Evolutionary conservation across 768 basidiomycete genomes (phyloP).

Genomic region (Russula dissimulans): DNA sequence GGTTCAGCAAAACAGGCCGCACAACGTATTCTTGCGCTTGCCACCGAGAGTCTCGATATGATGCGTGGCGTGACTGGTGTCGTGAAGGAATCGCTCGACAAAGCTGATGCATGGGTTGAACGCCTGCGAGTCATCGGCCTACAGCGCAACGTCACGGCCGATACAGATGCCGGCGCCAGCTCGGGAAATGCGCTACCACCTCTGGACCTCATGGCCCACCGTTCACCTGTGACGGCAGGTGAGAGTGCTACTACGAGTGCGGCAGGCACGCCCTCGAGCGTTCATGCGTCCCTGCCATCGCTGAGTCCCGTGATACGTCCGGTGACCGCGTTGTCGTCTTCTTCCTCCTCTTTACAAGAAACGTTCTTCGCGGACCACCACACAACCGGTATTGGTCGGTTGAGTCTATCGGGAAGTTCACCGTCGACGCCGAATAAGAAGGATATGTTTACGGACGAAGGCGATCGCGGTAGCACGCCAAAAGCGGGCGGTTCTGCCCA

Average conservation of each 20-base stretch:
- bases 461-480: slow-evolving; percentile 13
- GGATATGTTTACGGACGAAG: slow-evolving; percentile 20
- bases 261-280: slow-evolving; percentile 6
- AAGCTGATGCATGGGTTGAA: slow-evolving; percentile 87
- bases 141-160: slow-evolving; percentile 37
- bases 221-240: slow-evolving; percentile 4
- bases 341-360: slow-evolving; percentile 8
- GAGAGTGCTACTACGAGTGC: slow-evolving; percentile 17
- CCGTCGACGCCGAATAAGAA: slow-evolving; percentile 17
- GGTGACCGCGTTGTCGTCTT: slow-evolving; percentile 6
- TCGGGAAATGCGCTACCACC: not conserved
- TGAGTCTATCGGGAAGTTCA: slow-evolving; percentile 10
- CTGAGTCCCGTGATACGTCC: slow-evolving; percentile 13
- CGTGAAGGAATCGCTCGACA: slow-evolving; percentile 78
- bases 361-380: slow-evolving; percentile 10
- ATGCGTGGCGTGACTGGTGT: slow-evolving; percentile 81
- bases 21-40: slow-evolving; percentile 71
- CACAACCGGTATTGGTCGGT: slow-evolving; percentile 11
- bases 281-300: slow-evolving; percentile 6
- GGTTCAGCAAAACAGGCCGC: slow-evolving; percentile 64
- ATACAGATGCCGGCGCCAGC: not conserved
- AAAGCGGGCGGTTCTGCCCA: not conserved
- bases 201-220: slow-evolving; percentile 12
- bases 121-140: slow-evolving; percentile 70
- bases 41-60: slow-evolving; percentile 91